Base-by-base conservation (phyloP, 106 monocot genomes). In the Dendrobium chrysotoxum region DNA sequence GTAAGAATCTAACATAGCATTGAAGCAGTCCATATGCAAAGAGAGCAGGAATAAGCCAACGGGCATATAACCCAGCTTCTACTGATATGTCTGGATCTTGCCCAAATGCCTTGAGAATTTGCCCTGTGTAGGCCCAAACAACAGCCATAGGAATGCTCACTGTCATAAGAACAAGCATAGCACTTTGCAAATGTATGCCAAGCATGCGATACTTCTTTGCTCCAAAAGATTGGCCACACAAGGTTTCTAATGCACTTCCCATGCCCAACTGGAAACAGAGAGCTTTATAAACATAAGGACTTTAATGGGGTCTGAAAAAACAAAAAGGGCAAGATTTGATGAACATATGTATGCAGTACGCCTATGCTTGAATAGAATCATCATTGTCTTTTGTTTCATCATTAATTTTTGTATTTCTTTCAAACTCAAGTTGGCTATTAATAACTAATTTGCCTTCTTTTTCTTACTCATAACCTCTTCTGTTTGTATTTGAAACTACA, bases 211-310 rank as follows among this genome's bases (percentile, higher is more conserved):
- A 86, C 68, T 91, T 84, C 73, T 89, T 91, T 71, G 95, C 95
- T 31, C 95, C 95, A 75, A 86, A 89, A 23, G 91, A 83, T 53
- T 91, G 95, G 13, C 95, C 95, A 78, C 95, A 95, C 42, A 92
- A 83, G 26, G 95, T 95, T 67, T 95, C 95, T 77, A 95, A 80
- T 47, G 92, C 95, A 77, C 80, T 89, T 78, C 76, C 92, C 92
- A 95, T 89, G 54, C 95, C 95, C 80, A 95, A 53, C 95, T 83
- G 72, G n/a, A 50, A 50, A 50, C 13, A 15, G 1, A 50, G 13
- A 13, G 12, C 2, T 50, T 50, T 50, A 50, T 50, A 15, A 50
- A 50, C 50, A 50, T 50, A 44, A 7, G 35, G 35, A 35, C 3
- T 35, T 3, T 13, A 50, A 50, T 11, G 50, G 1, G 11, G 3